A percentile compares a stretch with the other conserved stretches of the same genome.
Conservation (phyloP, 148 eudicot genomes). For the Rhododendron henanense region DNA sequence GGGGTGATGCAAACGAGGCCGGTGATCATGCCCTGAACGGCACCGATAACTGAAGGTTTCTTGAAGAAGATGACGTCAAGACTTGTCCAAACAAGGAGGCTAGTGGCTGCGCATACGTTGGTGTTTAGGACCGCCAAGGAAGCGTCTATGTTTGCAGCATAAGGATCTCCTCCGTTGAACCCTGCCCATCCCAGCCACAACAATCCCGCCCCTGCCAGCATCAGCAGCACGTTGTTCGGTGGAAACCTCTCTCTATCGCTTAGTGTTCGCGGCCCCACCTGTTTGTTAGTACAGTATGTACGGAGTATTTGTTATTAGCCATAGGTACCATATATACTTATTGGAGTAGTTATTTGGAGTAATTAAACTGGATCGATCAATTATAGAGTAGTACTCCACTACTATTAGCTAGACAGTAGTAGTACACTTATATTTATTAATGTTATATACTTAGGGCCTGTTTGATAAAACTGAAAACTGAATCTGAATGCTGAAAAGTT, state of each 20-base stretch:
- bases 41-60: conserved; percentile 7
- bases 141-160: conserved; percentile 4
- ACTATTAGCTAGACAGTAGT: too few relatives aligned
- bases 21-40: conserved; percentile 13
- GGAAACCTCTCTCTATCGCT: conserved; percentile 5
- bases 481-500: too few relatives aligned
- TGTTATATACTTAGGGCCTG: too few relatives aligned
- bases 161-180: conserved; percentile 12
- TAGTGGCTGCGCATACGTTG: conserved; percentile 7
- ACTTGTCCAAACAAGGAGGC: conserved; percentile 4
- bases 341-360: too few relatives aligned
- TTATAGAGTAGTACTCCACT: too few relatives aligned
- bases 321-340: too few relatives aligned
- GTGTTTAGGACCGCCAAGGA: conserved; percentile 8
- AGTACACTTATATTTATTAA: too few relatives aligned
- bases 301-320: too few relatives aligned
- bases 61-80: conserved; percentile 8
- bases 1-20: conserved; percentile 12
- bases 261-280: conserved; percentile 4
- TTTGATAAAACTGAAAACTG: too few relatives aligned
- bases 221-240: conserved; percentile 8
- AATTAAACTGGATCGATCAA: too few relatives aligned
- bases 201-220: conserved; percentile 9
- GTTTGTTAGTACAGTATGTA: too few relatives aligned
- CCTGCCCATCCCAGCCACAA: conserved; percentile 13